Percentiles rank a stretch among this genome's conserved stretches.
Evolutionary conservation across 345 rosid genomes (phyloP).

Genomic region (Ceriops tagal): DNA sequence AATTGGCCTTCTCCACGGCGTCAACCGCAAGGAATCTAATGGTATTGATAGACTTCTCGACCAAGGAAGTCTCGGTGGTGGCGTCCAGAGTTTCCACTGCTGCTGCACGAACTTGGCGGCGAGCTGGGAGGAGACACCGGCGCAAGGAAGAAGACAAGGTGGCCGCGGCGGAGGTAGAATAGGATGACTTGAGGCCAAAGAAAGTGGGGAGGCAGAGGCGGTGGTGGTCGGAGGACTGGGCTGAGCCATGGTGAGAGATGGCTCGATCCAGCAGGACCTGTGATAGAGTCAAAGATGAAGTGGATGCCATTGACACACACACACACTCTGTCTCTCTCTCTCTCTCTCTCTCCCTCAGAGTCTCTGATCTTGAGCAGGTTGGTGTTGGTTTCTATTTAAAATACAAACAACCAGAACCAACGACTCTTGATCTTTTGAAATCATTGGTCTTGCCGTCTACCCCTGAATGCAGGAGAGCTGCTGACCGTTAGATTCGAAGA

Average conservation of each 20-base stretch:
- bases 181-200: slow-evolving; percentile 50
- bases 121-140: slow-evolving; percentile 27
- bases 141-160: slow-evolving; percentile 15
- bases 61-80: slow-evolving; percentile 56
- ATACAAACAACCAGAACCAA: slow-evolving; percentile 15
- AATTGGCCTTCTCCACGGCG: slow-evolving; percentile 96
- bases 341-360: background rate
- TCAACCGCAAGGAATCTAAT: slow-evolving; percentile 85
- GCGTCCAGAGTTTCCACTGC: slow-evolving; percentile 51
- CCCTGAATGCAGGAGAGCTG: slow-evolving; percentile 26
- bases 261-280: slow-evolving; percentile 54
- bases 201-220: slow-evolving; percentile 44
- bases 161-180: slow-evolving; percentile 9
- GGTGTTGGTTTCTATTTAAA: background rate
- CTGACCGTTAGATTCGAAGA: slow-evolving; percentile 44
- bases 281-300: slow-evolving; percentile 53
- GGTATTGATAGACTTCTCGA: slow-evolving; percentile 77
- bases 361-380: background rate
- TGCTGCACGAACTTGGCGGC: slow-evolving; percentile 35
- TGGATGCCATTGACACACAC: slow-evolving; percentile 41
- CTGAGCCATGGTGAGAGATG: slow-evolving; percentile 41
- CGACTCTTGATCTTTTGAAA: slow-evolving; percentile 26
- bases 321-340: background rate
- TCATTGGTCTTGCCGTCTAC: slow-evolving; percentile 36
- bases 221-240: slow-evolving; percentile 34